Evolutionary conservation across 1,284 basidiomycete species (phyloP).

Genomic region (Mycena citricolor): DNA sequence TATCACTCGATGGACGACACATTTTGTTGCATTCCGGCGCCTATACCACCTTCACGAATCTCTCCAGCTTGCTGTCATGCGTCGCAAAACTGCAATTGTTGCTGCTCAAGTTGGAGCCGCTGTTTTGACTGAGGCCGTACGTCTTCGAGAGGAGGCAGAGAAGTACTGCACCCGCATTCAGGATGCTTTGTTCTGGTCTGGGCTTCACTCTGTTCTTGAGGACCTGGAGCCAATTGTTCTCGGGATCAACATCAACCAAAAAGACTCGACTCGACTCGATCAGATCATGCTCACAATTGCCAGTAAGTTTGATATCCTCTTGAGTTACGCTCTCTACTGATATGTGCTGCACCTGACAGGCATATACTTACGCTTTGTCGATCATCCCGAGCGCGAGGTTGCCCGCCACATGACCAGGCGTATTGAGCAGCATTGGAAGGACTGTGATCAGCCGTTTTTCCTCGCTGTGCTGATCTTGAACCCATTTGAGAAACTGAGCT

Average conservation of each 20-base stretch:
- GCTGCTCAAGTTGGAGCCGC: slow-evolving; percentile 12
- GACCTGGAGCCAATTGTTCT: slow-evolving; percentile 13
- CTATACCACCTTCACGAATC: background rate
- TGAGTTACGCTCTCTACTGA: too few relatives aligned
- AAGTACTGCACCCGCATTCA: background rate
- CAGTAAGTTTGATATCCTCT: too few relatives aligned
- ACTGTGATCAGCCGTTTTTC: slow-evolving; percentile 2
- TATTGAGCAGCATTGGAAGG: slow-evolving; percentile 10
- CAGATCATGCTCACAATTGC: slow-evolving; percentile 5
- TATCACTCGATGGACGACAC: slow-evolving; percentile 17
- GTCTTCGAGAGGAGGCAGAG: background rate
- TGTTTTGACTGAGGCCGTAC: background rate
- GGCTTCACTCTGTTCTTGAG: slow-evolving; percentile 1
- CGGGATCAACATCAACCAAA: slow-evolving; percentile 13
- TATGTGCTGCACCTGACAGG: too few relatives aligned
- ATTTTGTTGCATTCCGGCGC: slow-evolving; percentile 10
- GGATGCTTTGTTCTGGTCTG: background rate
- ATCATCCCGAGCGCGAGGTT: background rate
- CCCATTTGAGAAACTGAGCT: background rate
- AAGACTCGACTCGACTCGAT: slow-evolving; percentile 1
- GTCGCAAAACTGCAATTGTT: background rate
- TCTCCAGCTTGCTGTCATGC: background rate
- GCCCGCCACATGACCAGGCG: background rate
- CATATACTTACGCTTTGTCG: slow-evolving; percentile 7
- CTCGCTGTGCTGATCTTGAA: slow-evolving; percentile 2